These are phyloP conservation scores for Telfairia occidentalis DNA, from an alignment of 331 rosid genomes.

Conservation along the genomic window DNA sequence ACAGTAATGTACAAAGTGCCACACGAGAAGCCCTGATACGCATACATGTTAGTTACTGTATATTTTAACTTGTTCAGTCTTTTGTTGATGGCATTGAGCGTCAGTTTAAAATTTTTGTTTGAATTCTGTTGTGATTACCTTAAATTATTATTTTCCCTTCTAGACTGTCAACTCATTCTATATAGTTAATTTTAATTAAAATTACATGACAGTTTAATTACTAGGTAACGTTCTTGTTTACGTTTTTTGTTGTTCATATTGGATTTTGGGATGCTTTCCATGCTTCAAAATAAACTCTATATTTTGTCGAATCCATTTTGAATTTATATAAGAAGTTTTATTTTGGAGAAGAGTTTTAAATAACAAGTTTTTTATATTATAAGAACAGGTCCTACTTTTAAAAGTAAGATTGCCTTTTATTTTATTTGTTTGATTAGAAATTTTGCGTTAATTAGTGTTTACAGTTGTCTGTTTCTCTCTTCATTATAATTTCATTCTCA, in stretches of 20 bases:
- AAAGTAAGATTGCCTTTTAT: not conserved
- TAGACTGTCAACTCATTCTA: not conserved
- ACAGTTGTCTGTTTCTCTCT: not conserved
- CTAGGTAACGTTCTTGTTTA: not conserved
- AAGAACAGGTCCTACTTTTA: not conserved
- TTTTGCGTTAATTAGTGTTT: not conserved
- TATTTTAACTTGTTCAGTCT: not conserved
- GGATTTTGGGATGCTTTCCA: not conserved
- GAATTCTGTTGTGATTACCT: not conserved
- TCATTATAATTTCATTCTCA: not conserved
- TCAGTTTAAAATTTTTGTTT: no score
- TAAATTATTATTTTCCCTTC: not conserved
- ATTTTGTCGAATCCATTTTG: not conserved
- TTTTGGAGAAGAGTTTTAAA: not conserved
- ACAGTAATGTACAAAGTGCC: constrained; percentile 51
- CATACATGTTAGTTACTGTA: constrained; percentile 38
- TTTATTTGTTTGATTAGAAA: not conserved
- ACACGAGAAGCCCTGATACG: constrained; percentile 55
- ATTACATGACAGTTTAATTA: not conserved
- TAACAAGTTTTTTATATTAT: not conserved
- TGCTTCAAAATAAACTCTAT: not conserved
- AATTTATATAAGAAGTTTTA: not conserved
- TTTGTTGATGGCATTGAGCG: not conserved
- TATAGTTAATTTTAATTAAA: not conserved
- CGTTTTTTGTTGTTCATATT: not conserved